Evolutionary conservation across 1,284 basidiomycete genomes (phyloP), one percentile per base, ranked within the genome.

Genomic region (Ustilago curta): DNA sequence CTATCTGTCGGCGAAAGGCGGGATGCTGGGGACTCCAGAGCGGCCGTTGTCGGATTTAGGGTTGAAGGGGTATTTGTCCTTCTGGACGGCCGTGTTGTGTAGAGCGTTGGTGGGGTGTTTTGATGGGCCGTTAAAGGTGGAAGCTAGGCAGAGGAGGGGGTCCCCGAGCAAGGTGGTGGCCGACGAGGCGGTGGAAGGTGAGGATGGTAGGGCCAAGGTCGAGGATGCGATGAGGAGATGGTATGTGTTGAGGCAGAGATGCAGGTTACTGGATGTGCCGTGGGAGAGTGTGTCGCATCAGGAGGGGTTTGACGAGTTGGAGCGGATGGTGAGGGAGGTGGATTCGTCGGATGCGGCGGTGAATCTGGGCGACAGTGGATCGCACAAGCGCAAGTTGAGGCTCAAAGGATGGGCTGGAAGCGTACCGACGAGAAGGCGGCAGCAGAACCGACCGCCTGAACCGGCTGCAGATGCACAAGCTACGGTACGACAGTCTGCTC

Each of bases 41-140:
- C 90, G 96, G 6, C 96, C 96, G 0, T 87, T 99, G 0, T 97
- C 95, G 0, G 94, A 95, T 75, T 89, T 98, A 12, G 96, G 97
- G 3, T 87, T 95, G 16, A 90, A 92, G 65, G 93, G 93, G 62
- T 99, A 98, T 86, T 89, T 95, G 35, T 90, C 93, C 4, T 97
- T 91, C 84, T 99, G 97, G 96, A 90, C 92, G 1, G 89, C 92
- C 1, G 91, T 91, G 0, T 87, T 97, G 48, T 86, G 97, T 19
- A 90, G 94, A 29, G 93, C 94, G 85, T 90, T 97, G 80, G 87
- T 90, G 88, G 89, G 80, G 35, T 88, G 86, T 8, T 84, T 86
- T 16, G 70, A 76, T 39, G 70, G 66, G 8, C 60, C 59, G 25
- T 27, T 58, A 9, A 49, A n/a, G 12, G 40, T 12, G 35, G 12